Percentiles rank a stretch among this genome's conserved stretches.
Evolutionary conservation across 2,329 filamentous ascomycete species (phyloP).

Genomic region (Aplosporella prunicola): DNA sequence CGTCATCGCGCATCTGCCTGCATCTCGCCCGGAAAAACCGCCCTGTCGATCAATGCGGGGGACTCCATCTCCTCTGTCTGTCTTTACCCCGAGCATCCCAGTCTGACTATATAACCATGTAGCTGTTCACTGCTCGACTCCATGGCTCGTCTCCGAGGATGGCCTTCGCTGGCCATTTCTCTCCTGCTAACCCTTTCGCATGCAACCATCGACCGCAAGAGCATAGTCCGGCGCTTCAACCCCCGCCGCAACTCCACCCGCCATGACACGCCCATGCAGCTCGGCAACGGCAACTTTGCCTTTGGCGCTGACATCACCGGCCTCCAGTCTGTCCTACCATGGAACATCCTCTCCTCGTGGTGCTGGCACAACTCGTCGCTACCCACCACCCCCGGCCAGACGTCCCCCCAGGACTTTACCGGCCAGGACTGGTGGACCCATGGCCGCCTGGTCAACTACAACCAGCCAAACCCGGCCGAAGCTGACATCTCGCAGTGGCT

Average conservation of each 20-base stretch:
- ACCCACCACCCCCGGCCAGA: slow-evolving; percentile 30
- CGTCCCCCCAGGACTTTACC: slow-evolving; percentile 28
- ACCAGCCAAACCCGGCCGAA: slow-evolving; percentile 33
- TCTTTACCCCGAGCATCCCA: neutral
- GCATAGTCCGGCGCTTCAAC: slow-evolving; percentile 33
- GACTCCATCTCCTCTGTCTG: neutral
- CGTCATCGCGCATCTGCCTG: no score
- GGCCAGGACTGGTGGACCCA: slow-evolving; percentile 39
- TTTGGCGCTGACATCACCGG: slow-evolving; percentile 40
- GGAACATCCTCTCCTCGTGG: slow-evolving; percentile 36
- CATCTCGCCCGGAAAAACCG: slow-evolving; percentile 7
- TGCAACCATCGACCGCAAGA: slow-evolving; percentile 20
- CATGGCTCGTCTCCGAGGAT: neutral
- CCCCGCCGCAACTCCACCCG: slow-evolving; percentile 41
- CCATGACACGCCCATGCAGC: slow-evolving; percentile 42
- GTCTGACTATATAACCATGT: no score
- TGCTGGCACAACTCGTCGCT: slow-evolving; percentile 39
- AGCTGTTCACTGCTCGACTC: no score
- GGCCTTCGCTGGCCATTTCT: neutral
- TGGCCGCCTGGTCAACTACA: slow-evolving; percentile 35
- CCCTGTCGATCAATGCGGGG: slow-evolving; percentile 11
- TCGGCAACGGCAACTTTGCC: slow-evolving; percentile 41
- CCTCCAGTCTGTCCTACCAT: slow-evolving; percentile 36
- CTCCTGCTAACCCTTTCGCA: neutral
- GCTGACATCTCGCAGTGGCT: slow-evolving; percentile 43